These are phyloP conservation scores for Solanum etuberosum DNA, from an alignment of 257 asterid genomes.

Conservation along the genomic window DNA sequence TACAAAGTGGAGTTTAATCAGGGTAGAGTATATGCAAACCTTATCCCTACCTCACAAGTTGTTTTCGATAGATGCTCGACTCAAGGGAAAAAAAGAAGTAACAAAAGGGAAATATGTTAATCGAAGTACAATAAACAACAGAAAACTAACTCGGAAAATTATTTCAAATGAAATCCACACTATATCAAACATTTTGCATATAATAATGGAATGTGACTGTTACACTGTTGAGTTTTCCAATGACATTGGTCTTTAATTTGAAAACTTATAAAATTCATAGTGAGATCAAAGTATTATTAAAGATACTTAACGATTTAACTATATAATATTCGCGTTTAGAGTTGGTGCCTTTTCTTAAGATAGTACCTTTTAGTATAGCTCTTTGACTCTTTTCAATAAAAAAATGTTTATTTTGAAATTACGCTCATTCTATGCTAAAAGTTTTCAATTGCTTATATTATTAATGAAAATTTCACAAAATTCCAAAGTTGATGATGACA, in stretches of 20 bases:
- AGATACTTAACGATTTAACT: not conserved
- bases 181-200: not conserved
- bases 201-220: not conserved
- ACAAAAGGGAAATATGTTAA: not conserved
- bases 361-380: not conserved
- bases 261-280: not conserved
- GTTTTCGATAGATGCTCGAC: not conserved
- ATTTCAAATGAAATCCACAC: not conserved
- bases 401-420: not conserved
- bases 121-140: not conserved
- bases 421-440: not conserved
- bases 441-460: not conserved
- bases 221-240: not conserved
- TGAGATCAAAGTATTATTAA: not conserved
- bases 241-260: not conserved
- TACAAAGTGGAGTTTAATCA: fast-evolving
- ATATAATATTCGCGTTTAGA: not conserved
- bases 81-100: not conserved
- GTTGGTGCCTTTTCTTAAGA: not conserved
- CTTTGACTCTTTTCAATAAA: not conserved
- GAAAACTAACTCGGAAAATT: not conserved
- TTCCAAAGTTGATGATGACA: not conserved
- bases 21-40: not conserved
- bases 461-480: not conserved
- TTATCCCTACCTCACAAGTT: not conserved